Base-by-base conservation (phyloP, 192 early-diverging fungal genomes). In the Coemansia sp. region DNA sequence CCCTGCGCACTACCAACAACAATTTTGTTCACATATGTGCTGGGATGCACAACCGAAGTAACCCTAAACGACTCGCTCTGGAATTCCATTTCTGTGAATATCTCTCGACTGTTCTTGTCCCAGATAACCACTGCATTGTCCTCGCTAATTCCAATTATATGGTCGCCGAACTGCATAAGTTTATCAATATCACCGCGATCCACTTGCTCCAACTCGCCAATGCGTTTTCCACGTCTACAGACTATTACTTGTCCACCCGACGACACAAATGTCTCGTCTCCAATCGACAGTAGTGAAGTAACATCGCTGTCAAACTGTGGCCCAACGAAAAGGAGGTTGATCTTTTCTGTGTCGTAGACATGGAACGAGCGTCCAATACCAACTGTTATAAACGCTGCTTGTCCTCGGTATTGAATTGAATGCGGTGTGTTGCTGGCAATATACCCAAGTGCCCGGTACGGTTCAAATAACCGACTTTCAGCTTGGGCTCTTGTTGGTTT, bases 11-110 rank as follows among this genome's bases (percentile, higher is more conserved):
- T 93, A 24, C 85, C 93, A 16, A 98, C 71, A 5, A 98, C 80
- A 7, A 99, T 82, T 75, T 99, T 99, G 85, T 99, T 98, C 30
- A 99, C 73, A 83, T 98, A 99, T 2, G 97, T 97, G 82, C 87
- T 91, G 23, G 97, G 97, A 62, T 99, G 97, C 47, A 98, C 78
- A 10, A 96, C 65, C 0, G 83, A 61, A 7, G 94, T 89, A 7
- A 88, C 80, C 25, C 84, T 83, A 71, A 96, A 95, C 1, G 82
- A 62, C 21, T 82, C 69, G 65, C 49, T 59, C 24, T 85, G 89
- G 78, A 95, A 93, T 54, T 89, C 84, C 34, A 94, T 78, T 58
- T 87, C 83, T 0, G 88, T 87, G 62, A 90, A 85, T 58, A 88
- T 65, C 74, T 94, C 88, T 78, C 75, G 73, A 18, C 82, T 89